phyloP scores from a whole-genome alignment of 1,139 yeast genomes.

The Yamadazyma kanchanaburiensis region DNA sequence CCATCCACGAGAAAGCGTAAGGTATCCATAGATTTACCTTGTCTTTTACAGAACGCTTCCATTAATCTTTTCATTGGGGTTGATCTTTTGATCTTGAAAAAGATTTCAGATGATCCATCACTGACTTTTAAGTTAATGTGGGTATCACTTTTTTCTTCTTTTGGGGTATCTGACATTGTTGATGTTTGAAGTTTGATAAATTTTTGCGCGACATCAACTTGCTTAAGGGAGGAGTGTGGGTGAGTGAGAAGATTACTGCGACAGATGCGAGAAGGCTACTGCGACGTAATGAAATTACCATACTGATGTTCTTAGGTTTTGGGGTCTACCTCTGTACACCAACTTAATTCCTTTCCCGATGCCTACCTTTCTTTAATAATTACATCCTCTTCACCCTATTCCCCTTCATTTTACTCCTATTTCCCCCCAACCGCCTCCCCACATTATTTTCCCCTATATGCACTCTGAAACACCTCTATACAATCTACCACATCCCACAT shows the following conservation, averaged over 20 bases:
- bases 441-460: no score
- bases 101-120: conserved; percentile 90
- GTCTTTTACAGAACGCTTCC: conserved; percentile 98
- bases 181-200: background rate
- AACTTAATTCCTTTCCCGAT: no score
- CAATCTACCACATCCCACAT: no score
- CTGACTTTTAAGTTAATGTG: conserved; percentile 93
- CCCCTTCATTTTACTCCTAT: no score
- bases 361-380: no score
- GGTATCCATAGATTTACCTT: conserved; percentile 81
- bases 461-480: conserved; percentile 1
- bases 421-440: no score
- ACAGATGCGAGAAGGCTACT: no score
- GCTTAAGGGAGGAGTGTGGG: background rate
- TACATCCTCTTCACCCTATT: no score
- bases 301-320: no score
- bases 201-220: background rate
- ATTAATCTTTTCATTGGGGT: conserved; percentile 92
- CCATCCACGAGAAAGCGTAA: conserved; percentile 93
- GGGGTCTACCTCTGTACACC: no score
- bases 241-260: background rate
- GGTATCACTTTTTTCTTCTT: conserved; percentile 59
- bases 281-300: no score
- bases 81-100: conserved; percentile 89
- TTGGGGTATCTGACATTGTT: conserved; percentile 14